Evolutionary conservation across 352 stramenopile species (phyloP).

Genomic region (Phytophthora sojae): DNA sequence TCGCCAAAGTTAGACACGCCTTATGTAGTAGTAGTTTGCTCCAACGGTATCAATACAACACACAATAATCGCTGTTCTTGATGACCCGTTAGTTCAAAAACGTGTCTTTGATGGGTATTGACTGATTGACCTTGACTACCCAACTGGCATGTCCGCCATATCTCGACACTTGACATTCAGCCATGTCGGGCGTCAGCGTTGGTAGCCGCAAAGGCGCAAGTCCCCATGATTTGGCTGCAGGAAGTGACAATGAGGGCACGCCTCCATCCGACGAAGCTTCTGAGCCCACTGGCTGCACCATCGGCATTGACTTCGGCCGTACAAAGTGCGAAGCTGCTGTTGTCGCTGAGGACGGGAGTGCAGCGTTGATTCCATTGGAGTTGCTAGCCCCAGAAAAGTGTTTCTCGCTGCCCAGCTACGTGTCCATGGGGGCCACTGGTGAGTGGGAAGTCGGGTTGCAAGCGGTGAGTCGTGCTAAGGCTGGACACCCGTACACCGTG

Average conservation of each 20-base stretch:
- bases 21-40: not conserved
- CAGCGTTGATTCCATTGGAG: slow-evolving; percentile 32
- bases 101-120: slow-evolving; percentile 24
- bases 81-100: slow-evolving; percentile 6
- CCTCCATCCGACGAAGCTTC: slow-evolving; percentile 6
- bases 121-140: slow-evolving; percentile 19
- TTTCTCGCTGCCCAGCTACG: slow-evolving; percentile 34
- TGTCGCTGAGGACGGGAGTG: slow-evolving; percentile 19
- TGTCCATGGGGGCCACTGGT: slow-evolving; percentile 17
- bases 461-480: slow-evolving; percentile 27
- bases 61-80: not conserved
- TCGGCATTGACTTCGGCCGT: slow-evolving; percentile 42
- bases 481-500: slow-evolving; percentile 39
- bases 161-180: not conserved
- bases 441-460: slow-evolving; percentile 33
- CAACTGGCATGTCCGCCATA: not conserved
- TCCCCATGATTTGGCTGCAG: slow-evolving; percentile 14
- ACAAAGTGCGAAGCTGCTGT: slow-evolving; percentile 38
- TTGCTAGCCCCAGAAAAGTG: slow-evolving; percentile 10
- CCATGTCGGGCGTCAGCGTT: slow-evolving; percentile 3
- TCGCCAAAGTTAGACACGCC: slow-evolving; percentile 27
- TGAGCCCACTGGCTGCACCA: slow-evolving; percentile 8
- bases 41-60: not conserved
- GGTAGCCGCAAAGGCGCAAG: slow-evolving; percentile 11
- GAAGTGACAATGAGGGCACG: slow-evolving; percentile 5